phyloP scores from a whole-genome alignment of 2,329 filamentous ascomycete species.

The Hymenoscyphus infarciens region DNA sequence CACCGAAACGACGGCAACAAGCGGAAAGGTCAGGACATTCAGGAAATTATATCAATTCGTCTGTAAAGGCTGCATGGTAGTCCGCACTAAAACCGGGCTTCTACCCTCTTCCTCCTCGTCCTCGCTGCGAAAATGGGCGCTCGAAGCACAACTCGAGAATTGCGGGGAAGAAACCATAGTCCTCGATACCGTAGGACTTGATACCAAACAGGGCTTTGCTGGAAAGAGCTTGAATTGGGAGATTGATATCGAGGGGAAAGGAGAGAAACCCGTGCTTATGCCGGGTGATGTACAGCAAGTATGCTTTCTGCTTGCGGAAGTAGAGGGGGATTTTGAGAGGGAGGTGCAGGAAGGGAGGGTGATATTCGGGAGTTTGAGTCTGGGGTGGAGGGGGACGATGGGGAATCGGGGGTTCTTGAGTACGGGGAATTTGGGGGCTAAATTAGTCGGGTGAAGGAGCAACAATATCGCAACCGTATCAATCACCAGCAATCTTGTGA shows the following conservation, averaged over 20 bases:
- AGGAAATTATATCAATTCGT: slow-evolving; percentile 96
- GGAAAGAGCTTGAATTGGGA: slow-evolving; percentile 58
- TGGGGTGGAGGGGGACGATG: slow-evolving; percentile 88
- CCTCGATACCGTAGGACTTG: slow-evolving; percentile 63
- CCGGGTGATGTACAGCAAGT: slow-evolving; percentile 64
- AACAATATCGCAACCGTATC: no score
- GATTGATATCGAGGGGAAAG: slow-evolving; percentile 33
- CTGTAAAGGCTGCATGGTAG: slow-evolving; percentile 83
- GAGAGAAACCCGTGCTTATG: slow-evolving; percentile 57
- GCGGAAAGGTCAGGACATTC: slow-evolving; percentile 75
- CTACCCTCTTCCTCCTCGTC: slow-evolving; percentile 36
- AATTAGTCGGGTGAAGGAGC: slow-evolving; percentile 22
- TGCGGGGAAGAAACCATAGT: slow-evolving; percentile 79
- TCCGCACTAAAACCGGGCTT: slow-evolving; percentile 79
- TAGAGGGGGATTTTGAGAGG: slow-evolving; percentile 28
- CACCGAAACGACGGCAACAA: slow-evolving; percentile 75
- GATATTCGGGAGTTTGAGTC: slow-evolving; percentile 74
- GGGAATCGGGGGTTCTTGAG: slow-evolving; percentile 83
- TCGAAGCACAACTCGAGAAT: slow-evolving; percentile 96
- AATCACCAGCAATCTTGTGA: no score
- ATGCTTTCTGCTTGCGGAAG: slow-evolving; percentile 54
- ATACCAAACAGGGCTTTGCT: slow-evolving; percentile 48
- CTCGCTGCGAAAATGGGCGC: slow-evolving; percentile 54
- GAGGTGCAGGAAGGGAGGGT: slow-evolving; percentile 54
- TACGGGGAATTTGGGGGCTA: slow-evolving; percentile 73